A percentile compares a stretch with the other conserved stretches of the same genome.
Conservation (phyloP, 345 rosid genomes). For the Firmiana major region DNA sequence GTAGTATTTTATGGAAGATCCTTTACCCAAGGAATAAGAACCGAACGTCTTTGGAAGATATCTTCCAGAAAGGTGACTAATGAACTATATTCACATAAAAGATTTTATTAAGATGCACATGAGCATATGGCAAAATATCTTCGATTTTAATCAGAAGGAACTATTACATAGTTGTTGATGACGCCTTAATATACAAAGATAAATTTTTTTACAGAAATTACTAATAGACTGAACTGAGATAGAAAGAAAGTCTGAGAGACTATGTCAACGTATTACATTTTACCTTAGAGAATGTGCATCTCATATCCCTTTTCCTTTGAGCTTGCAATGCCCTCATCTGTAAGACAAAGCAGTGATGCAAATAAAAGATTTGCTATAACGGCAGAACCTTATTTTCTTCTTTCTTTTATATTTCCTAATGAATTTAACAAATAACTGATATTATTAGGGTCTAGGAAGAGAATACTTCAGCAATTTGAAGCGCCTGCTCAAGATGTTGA, state of each 20-base stretch:
- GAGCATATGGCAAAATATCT: background rate
- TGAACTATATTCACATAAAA: constrained; percentile 31
- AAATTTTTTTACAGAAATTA: background rate
- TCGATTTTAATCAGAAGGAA: background rate
- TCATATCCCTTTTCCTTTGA: constrained; percentile 28
- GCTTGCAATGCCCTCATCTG: constrained; percentile 42
- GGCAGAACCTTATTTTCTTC: background rate
- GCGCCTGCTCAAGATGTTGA: constrained; percentile 69
- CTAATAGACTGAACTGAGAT: background rate
- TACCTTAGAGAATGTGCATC: constrained; percentile 63
- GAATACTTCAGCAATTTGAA: constrained; percentile 36
- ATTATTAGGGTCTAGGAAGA: background rate
- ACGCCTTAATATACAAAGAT: background rate
- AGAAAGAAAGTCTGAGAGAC: background rate
- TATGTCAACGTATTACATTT: constrained; percentile 3
- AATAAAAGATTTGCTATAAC: background rate
- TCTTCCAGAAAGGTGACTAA: constrained; percentile 29
- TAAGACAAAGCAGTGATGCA: background rate
- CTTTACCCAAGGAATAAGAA: constrained; percentile 23
- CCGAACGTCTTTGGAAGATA: constrained; percentile 32
- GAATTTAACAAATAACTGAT: background rate
- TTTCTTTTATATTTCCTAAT: background rate
- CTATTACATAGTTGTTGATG: background rate
- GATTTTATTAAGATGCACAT: constrained; percentile 12
- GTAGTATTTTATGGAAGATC: constrained; percentile 25